Percentiles rank a stretch among this genome's conserved stretches.
phyloP scores from a whole-genome alignment of 2,329 filamentous ascomycete genomes.

The Aspergillus ruber region DNA sequence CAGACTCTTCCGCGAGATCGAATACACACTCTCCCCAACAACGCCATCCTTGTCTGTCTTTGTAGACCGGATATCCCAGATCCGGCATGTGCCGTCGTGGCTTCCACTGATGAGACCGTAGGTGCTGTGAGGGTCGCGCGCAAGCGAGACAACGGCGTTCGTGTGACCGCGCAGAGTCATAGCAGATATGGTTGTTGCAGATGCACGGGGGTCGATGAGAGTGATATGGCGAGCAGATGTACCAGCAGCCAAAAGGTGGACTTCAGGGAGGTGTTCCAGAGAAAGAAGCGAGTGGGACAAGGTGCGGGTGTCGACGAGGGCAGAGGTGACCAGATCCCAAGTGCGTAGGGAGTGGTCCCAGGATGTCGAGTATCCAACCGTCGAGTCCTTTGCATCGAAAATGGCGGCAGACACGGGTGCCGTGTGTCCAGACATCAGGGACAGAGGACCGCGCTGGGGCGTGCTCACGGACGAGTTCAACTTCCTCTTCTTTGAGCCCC shows the following conservation, averaged over 20 bases:
- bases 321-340: conserved; percentile 77
- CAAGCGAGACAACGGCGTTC: conserved; percentile 61
- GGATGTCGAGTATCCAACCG: conserved; percentile 84
- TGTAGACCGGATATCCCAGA: conserved; percentile 80
- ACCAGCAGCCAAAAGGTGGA: conserved; percentile 63
- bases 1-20: conserved; percentile 67
- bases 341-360: conserved; percentile 88
- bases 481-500: conserved; percentile 70
- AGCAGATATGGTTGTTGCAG: conserved; percentile 67
- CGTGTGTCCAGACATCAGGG: conserved; percentile 65
- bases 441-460: conserved; percentile 70
- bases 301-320: conserved; percentile 72
- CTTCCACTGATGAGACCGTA: conserved; percentile 84
- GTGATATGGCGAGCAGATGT: conserved; percentile 83
- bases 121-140: conserved; percentile 58
- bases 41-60: conserved; percentile 54
- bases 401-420: conserved; percentile 69
- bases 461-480: conserved; percentile 52
- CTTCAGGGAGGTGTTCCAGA: conserved; percentile 63
- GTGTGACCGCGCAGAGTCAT: conserved; percentile 89
- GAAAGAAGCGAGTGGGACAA: conserved; percentile 79
- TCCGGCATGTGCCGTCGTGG: conserved; percentile 83
- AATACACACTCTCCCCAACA: conserved; percentile 68
- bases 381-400: conserved; percentile 79
- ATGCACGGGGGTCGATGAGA: conserved; percentile 81